Evolutionary conservation across 306 rosid genomes (phyloP).

Genomic region (Lathyrus oleraceus): DNA sequence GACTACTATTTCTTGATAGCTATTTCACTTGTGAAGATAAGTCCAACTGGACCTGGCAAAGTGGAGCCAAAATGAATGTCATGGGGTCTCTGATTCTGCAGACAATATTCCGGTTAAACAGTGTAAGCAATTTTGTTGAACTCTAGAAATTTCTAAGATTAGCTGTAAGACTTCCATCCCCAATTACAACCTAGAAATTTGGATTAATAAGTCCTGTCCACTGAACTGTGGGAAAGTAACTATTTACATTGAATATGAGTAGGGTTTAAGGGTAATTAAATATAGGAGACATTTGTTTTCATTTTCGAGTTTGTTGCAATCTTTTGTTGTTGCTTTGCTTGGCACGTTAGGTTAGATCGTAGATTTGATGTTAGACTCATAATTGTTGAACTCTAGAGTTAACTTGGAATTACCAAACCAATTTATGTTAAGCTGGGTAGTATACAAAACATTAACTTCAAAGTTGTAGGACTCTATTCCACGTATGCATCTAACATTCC

Average conservation of each 20-base stretch:
- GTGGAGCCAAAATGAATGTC: conserved; percentile 60
- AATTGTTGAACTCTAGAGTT: background rate
- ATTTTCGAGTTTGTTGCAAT: conserved; percentile 17
- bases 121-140: conserved; percentile 39
- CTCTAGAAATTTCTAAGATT: conserved; percentile 1
- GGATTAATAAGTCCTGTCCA: background rate
- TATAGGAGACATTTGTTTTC: background rate
- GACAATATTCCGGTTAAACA: conserved; percentile 55
- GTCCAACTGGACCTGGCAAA: conserved; percentile 74
- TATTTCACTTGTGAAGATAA: conserved; percentile 63
- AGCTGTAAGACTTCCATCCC: background rate
- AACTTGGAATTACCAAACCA: background rate
- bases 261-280: conserved; percentile 9
- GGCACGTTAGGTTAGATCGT: background rate
- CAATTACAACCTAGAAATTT: background rate
- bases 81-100: conserved; percentile 91
- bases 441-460: background rate
- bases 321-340: background rate
- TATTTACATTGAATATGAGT: background rate
- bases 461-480: background rate
- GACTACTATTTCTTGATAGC: conserved; percentile 78
- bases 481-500: background rate
- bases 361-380: background rate
- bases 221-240: background rate
- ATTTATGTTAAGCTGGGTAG: background rate